Conservation (phyloP, 306 rosid species). For the Urtica urens region DNA sequence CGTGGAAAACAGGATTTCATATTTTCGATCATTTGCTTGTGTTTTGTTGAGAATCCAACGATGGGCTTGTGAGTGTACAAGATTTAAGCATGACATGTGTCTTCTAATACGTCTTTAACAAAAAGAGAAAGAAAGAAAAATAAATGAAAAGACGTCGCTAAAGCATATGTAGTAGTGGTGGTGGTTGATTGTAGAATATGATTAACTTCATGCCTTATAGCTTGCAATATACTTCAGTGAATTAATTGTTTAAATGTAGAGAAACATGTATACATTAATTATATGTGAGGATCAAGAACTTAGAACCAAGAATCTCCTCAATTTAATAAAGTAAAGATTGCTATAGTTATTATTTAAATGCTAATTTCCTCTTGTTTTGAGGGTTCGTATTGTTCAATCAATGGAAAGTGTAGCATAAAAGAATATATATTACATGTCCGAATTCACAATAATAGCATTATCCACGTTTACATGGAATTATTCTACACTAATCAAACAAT, state of each 20-base stretch:
- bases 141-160: not conserved
- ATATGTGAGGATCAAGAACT: not conserved
- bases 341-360: too few relatives aligned
- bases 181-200: not conserved
- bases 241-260: not conserved
- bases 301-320: not conserved
- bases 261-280: not conserved
- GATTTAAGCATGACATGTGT: not conserved
- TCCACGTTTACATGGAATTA: constrained; percentile 6
- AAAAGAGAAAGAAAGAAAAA: not conserved
- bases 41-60: constrained; percentile 7
- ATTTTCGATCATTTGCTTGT: not conserved
- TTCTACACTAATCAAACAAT: not conserved
- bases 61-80: not conserved
- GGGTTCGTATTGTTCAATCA: constrained; percentile 3
- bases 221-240: not conserved
- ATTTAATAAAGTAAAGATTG: not conserved
- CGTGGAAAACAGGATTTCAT: not conserved
- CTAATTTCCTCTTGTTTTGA: not conserved
- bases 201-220: not conserved
- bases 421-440: constrained; percentile 1
- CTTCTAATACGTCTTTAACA: not conserved
- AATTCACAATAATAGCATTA: constrained; percentile 7
- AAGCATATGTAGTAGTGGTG: not conserved
- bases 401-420: not conserved